Conservation (phyloP, 345 rosid species). For the Eucalyptus victrix region DNA sequence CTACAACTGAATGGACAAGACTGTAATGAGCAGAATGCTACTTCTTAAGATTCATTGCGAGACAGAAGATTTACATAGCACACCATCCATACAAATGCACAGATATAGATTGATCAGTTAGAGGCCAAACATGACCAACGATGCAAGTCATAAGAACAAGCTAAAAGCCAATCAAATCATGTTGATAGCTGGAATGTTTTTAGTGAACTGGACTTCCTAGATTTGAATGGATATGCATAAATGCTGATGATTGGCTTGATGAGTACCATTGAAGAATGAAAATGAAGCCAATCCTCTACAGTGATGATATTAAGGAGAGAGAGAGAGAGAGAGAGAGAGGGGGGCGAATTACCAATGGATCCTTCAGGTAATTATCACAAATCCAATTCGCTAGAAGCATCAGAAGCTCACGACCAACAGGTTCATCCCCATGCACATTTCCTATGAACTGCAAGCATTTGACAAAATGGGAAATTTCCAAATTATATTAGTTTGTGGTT, state of each 20-base stretch:
- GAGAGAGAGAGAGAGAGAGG: not conserved
- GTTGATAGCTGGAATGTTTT: not conserved
- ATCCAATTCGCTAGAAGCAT: constrained; percentile 84
- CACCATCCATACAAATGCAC: not conserved
- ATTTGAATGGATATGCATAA: not conserved
- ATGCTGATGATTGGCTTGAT: not conserved
- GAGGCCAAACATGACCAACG: not conserved
- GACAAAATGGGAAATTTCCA: not conserved
- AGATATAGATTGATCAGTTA: not conserved
- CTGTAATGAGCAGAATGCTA: not conserved
- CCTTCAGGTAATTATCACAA: constrained; percentile 64
- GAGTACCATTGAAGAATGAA: not conserved
- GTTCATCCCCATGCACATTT: constrained; percentile 96
- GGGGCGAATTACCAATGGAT: constrained; percentile 53
- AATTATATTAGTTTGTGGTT: not conserved
- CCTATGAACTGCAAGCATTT: constrained; percentile 59
- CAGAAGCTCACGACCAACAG: constrained; percentile 87
- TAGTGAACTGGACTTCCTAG: not conserved
- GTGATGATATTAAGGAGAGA: not conserved
- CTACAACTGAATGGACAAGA: not conserved
- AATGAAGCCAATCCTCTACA: not conserved
- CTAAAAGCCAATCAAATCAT: not conserved
- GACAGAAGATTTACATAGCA: not conserved
- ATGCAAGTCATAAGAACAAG: not conserved
- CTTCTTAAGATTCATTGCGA: not conserved